Evolutionary conservation across 1,139 yeast genomes (phyloP).

Genomic region (Taphrina sp.): DNA sequence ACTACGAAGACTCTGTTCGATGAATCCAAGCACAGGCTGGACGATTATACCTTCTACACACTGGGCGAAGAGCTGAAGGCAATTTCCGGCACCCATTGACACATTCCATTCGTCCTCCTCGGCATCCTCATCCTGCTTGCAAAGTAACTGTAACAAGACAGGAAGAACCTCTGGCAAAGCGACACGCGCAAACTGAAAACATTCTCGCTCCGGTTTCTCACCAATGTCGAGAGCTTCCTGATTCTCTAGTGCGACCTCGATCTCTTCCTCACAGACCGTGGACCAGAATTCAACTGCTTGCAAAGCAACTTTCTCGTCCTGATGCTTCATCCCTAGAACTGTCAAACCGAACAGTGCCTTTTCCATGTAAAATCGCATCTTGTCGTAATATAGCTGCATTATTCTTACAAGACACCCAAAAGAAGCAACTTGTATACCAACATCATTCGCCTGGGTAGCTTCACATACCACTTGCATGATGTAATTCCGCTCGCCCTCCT

Average conservation of each 20-base stretch:
- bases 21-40: conserved; percentile 78
- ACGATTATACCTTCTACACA: conserved; percentile 83
- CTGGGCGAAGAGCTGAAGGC: conserved; percentile 89
- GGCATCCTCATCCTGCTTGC: conserved; percentile 79
- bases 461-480: conserved; percentile 99
- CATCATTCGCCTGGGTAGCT: conserved; percentile 85
- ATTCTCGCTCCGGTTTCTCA: conserved; percentile 40
- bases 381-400: conserved; percentile 82
- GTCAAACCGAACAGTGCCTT: conserved; percentile 90
- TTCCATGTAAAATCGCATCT: conserved; percentile 95
- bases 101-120: conserved; percentile 96
- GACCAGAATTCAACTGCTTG: conserved; percentile 99
- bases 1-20: conserved; percentile 64
- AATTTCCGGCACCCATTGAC: conserved; percentile 98
- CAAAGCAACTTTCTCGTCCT: conserved; percentile 84
- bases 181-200: conserved; percentile 71
- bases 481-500: conserved; percentile 92
- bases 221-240: conserved; percentile 51
- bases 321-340: conserved; percentile 84
- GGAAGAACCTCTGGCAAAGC: conserved; percentile 87
- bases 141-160: conserved; percentile 70
- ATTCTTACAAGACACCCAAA: conserved; percentile 93
- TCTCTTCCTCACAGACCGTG: conserved; percentile 94
- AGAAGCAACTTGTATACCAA: conserved; percentile 86
- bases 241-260: conserved; percentile 68